phyloP scores from a whole-genome alignment of 2,329 filamentous ascomycete species.

The Fusarium musae region DNA sequence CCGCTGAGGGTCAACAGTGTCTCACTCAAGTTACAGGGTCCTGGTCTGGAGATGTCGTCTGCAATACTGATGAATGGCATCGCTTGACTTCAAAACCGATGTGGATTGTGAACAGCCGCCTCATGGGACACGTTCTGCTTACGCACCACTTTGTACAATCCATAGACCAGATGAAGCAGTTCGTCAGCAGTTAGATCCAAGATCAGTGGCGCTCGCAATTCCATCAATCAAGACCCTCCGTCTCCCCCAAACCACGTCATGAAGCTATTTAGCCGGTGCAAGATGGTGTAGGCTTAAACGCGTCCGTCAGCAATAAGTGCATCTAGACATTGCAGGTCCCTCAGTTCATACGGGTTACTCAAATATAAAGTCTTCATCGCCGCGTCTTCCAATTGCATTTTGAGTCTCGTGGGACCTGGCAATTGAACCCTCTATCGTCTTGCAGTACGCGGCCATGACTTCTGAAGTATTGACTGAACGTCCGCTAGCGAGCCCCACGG shows the following conservation, averaged over 20 bases:
- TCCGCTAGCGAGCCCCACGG: rapidly evolving
- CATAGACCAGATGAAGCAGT: background rate
- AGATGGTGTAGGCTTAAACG: background rate
- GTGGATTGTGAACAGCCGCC: rapidly evolving
- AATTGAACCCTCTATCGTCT: rapidly evolving
- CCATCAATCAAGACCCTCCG: slow-evolving; percentile 8
- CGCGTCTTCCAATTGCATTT: rapidly evolving
- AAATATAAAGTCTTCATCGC: background rate
- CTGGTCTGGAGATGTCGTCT: background rate
- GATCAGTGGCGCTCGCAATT: background rate
- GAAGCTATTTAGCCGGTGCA: background rate
- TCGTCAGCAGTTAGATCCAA: background rate
- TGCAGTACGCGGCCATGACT: background rate
- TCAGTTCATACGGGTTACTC: too few species aligned
- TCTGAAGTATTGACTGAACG: background rate
- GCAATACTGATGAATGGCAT: too few species aligned
- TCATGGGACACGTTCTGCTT: background rate
- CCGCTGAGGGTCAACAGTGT: background rate
- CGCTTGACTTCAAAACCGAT: background rate
- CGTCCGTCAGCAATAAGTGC: slow-evolving; percentile 5
- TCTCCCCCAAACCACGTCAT: background rate
- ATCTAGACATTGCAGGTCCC: background rate
- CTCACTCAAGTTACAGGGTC: background rate
- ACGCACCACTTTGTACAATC: background rate
- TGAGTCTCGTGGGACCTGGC: rapidly evolving